phyloP scores from a whole-genome alignment of 345 rosid genomes.

The Nephelium lappaceum region DNA sequence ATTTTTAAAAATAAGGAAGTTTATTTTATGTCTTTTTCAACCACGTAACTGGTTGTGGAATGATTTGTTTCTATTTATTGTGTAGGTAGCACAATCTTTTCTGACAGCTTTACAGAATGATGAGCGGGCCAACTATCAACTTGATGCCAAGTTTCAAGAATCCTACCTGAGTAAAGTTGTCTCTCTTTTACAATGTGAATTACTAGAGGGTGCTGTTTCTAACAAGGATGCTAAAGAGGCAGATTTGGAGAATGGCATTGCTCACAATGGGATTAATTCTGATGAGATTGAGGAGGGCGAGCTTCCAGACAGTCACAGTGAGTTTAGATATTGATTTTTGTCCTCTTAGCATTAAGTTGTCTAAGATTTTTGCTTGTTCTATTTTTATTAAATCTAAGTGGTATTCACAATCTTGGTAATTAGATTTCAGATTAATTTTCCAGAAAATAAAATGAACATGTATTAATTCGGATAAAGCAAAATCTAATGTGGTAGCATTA shows the following conservation, averaged over 20 bases:
- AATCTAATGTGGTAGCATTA: background rate
- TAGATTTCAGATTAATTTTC: slow-evolving; percentile 5
- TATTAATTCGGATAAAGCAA: background rate
- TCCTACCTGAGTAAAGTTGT: slow-evolving; percentile 81
- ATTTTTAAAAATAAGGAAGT: background rate
- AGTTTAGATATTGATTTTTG: slow-evolving; percentile 26
- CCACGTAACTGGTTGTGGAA: background rate
- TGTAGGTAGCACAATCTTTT: slow-evolving; percentile 92
- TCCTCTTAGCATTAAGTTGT: slow-evolving; percentile 4
- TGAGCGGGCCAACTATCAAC: slow-evolving; percentile 90
- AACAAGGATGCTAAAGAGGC: slow-evolving; percentile 51
- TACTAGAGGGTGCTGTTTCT: slow-evolving; percentile 85
- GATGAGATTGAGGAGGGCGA: slow-evolving; percentile 98
- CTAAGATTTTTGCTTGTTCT: background rate
- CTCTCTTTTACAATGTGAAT: slow-evolving; percentile 77
- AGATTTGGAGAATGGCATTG: slow-evolving; percentile 41
- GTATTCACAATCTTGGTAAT: background rate
- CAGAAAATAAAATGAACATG: background rate
- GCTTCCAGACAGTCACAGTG: slow-evolving; percentile 91
- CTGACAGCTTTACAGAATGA: slow-evolving; percentile 90
- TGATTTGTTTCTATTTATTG: slow-evolving; percentile 15
- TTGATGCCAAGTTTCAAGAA: slow-evolving; percentile 95
- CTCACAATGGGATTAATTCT: slow-evolving; percentile 32
- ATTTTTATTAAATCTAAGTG: background rate
- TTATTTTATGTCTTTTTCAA: slow-evolving; percentile 18